Conservation (phyloP, 345 rosid species). For the Acer saccharum region DNA sequence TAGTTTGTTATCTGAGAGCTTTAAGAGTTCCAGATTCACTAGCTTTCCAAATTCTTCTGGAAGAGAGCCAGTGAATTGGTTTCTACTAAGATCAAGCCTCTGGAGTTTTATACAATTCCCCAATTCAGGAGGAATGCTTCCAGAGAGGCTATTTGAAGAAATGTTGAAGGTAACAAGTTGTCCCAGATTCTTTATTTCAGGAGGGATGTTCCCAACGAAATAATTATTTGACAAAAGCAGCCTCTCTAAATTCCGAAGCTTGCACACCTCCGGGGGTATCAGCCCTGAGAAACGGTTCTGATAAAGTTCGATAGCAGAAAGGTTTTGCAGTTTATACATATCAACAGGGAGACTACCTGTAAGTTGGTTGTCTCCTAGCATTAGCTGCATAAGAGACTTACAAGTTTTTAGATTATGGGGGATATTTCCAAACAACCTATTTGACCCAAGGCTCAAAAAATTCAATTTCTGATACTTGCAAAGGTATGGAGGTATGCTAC, state of each 20-base stretch:
- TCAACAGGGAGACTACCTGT: conserved; percentile 69
- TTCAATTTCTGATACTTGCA: conserved; percentile 66
- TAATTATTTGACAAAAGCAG: conserved; percentile 66
- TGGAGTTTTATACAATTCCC: conserved; percentile 69
- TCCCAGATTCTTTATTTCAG: conserved; percentile 60
- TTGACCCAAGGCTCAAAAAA: conserved; percentile 76
- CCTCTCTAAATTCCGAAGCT: conserved; percentile 65
- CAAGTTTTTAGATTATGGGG: conserved; percentile 63
- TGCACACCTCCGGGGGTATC: conserved; percentile 57
- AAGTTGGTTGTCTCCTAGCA: conserved; percentile 69
- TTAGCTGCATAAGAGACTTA: conserved; percentile 63
- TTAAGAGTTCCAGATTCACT: conserved; percentile 70
- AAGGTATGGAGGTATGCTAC: conserved; percentile 66
- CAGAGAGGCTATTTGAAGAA: conserved; percentile 70
- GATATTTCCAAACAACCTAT: conserved; percentile 66
- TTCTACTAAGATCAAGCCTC: conserved; percentile 86
- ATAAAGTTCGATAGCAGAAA: conserved; percentile 72
- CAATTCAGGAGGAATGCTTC: conserved; percentile 62
- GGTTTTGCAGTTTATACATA: conserved; percentile 62
- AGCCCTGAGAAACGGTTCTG: conserved; percentile 69
- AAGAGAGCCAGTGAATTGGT: conserved; percentile 52
- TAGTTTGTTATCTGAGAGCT: conserved; percentile 69
- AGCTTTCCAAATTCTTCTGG: conserved; percentile 71
- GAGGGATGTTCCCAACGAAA: conserved; percentile 56
- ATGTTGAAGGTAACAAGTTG: conserved; percentile 73